phyloP scores from a whole-genome alignment of 2,329 filamentous ascomycete species.

The Annulohypoxylon truncatum region DNA sequence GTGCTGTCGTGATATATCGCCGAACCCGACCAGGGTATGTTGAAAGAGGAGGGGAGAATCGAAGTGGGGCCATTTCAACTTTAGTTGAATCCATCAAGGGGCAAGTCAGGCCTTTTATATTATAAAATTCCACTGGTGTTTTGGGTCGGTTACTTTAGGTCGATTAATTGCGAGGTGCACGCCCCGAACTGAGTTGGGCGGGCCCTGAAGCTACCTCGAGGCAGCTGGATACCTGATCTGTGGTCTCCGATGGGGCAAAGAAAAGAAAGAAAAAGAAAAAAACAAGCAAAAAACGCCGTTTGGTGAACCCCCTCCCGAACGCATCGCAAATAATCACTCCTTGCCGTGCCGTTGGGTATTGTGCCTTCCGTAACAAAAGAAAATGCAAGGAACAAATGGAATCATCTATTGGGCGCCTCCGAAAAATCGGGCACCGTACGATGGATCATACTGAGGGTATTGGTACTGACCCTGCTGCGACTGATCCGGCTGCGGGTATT shows the following conservation, averaged over 20 bases:
- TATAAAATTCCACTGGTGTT: conserved; percentile 37
- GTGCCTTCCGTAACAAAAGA: conserved; percentile 39
- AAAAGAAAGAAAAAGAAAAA: conserved; percentile 10
- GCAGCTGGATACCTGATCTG: conserved; percentile 25
- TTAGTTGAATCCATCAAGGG: conserved; percentile 36
- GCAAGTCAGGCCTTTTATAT: conserved; percentile 25
- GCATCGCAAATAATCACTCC: conserved; percentile 32
- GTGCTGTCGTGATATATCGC: conserved; percentile 34
- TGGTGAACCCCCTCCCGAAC: conserved; percentile 29
- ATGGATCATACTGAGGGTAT: not conserved
- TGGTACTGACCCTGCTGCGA: not conserved
- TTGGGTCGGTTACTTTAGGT: conserved; percentile 6
- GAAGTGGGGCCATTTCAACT: conserved; percentile 25
- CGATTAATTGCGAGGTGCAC: conserved; percentile 20
- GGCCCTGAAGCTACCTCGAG: conserved; percentile 8
- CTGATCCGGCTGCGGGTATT: not conserved
- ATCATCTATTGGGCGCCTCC: conserved; percentile 40
- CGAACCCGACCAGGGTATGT: conserved; percentile 43
- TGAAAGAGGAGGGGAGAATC: conserved; percentile 32
- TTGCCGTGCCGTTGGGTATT: conserved; percentile 47
- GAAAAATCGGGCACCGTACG: not conserved
- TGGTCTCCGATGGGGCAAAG: conserved; percentile 2
- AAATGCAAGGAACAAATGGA: conserved; percentile 40
- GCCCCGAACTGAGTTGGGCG: conserved; percentile 15
- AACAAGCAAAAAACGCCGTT: conserved; percentile 32